These are phyloP conservation scores for Boletus patriciae DNA, from an alignment of 768 basidiomycete species.

Conservation along the genomic window DNA sequence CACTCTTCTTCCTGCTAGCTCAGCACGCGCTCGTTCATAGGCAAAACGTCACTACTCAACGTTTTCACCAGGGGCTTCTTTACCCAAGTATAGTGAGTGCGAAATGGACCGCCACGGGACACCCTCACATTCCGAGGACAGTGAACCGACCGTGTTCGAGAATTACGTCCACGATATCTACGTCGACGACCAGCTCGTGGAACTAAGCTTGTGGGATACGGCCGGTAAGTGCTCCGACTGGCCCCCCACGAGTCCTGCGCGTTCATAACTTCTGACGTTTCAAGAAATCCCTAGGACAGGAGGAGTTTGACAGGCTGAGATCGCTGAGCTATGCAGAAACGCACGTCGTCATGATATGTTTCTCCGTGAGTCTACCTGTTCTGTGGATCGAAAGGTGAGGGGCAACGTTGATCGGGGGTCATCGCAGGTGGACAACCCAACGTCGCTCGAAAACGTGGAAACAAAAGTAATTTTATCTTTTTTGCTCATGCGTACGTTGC, in stretches of 20 bases:
- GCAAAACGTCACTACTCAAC: conserved; percentile 83
- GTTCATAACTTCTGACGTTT: conserved; percentile 31
- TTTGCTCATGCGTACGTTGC: neutral
- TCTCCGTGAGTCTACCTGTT: conserved; percentile 60
- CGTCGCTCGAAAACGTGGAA: conserved; percentile 96
- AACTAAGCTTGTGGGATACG: conserved; percentile 96
- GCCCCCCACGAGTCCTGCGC: neutral
- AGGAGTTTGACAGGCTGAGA: conserved; percentile 91
- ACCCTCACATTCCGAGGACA: conserved; percentile 29
- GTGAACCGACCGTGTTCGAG: conserved; percentile 94
- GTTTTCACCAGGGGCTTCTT: conserved; percentile 92
- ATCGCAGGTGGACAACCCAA: conserved; percentile 83
- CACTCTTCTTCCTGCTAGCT: conserved; percentile 7
- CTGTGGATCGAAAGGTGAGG: neutral
- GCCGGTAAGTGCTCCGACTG: conserved; percentile 59
- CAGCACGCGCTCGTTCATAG: conserved; percentile 36
- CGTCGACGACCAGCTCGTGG: conserved; percentile 84
- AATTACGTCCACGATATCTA: conserved; percentile 92
- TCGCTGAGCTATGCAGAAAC: conserved; percentile 97
- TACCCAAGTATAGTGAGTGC: conserved; percentile 84
- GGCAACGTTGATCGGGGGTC: neutral
- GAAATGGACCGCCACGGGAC: neutral
- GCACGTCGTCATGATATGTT: conserved; percentile 94
- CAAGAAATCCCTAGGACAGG: conserved; percentile 66
- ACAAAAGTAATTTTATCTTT: conserved; percentile 57